phyloP scores from a whole-genome alignment of 768 basidiomycete genomes.

The Amanita brunnescens region DNA sequence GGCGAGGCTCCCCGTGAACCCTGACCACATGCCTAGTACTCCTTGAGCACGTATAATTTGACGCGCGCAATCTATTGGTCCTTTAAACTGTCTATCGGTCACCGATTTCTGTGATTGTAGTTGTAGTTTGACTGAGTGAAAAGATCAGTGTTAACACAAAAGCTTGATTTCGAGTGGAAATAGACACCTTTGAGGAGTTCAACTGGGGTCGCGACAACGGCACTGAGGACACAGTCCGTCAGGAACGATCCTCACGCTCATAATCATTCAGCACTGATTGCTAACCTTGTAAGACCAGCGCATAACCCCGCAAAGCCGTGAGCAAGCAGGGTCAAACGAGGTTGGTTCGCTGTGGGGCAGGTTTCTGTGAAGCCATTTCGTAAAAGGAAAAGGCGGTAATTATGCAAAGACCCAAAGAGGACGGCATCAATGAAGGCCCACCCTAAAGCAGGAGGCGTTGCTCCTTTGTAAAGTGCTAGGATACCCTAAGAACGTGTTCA shows the following conservation, averaged over 20 bases:
- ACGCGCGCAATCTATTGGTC: constrained; percentile 56
- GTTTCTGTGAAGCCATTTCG: constrained; percentile 45
- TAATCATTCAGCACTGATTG: constrained; percentile 18
- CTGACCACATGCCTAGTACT: constrained; percentile 60
- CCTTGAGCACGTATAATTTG: constrained; percentile 60
- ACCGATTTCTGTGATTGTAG: constrained; percentile 48
- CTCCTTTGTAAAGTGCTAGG: constrained; percentile 66
- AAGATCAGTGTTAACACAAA: background rate
- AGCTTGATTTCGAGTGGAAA: background rate
- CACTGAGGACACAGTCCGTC: constrained; percentile 28
- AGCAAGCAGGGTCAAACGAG: constrained; percentile 51
- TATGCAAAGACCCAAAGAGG: constrained; percentile 60
- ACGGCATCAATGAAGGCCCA: constrained; percentile 71
- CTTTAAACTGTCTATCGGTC: constrained; percentile 49
- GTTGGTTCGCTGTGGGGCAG: constrained; percentile 31
- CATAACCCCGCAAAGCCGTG: constrained; percentile 61
- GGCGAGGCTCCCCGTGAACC: constrained; percentile 62
- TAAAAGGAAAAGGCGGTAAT: constrained; percentile 56
- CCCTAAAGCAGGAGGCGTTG: constrained; percentile 62
- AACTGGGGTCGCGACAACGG: constrained; percentile 62
- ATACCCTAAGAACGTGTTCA: constrained; percentile 32
- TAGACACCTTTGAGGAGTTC: constrained; percentile 43
- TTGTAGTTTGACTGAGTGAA: constrained; percentile 50
- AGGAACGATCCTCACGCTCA: constrained; percentile 5
- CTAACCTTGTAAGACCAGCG: constrained; percentile 63